Evolutionary conservation across 2,329 filamentous ascomycete species (phyloP).

Genomic region (Xylariaceae sp.): DNA sequence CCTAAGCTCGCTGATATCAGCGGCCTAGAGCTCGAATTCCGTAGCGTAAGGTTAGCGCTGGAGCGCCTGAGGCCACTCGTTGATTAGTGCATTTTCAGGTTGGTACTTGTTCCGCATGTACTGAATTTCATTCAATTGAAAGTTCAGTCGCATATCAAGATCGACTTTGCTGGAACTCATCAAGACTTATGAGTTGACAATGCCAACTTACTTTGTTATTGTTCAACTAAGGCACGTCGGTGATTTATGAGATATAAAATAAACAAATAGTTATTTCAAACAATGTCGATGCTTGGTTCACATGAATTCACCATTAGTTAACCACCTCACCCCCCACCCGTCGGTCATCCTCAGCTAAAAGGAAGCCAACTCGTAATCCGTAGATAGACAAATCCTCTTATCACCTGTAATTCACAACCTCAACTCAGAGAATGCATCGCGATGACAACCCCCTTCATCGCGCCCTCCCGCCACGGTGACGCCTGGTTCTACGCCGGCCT

Average conservation of each 20-base stretch:
- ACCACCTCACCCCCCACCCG: background rate
- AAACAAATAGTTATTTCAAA: too few relatives aligned
- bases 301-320: background rate
- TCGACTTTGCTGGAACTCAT: background rate
- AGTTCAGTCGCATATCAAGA: background rate
- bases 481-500: slow-evolving; percentile 53
- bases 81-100: too few relatives aligned
- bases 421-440: background rate
- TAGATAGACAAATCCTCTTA: too few relatives aligned
- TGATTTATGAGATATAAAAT: too few relatives aligned
- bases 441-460: slow-evolving; percentile 18
- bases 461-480: slow-evolving; percentile 24
- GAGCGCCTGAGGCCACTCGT: background rate
- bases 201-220: too few relatives aligned
- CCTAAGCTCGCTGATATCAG: background rate
- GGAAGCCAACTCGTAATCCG: background rate
- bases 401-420: too few relatives aligned
- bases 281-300: background rate
- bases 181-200: too few relatives aligned
- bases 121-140: background rate
- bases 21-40: background rate
- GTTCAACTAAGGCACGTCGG: too few relatives aligned
- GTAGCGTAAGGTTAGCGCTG: background rate
- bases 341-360: too few relatives aligned
- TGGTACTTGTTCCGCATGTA: background rate